phyloP scores from a whole-genome alignment of 2,329 filamentous ascomycete species.

The Metarhizium humberi region DNA sequence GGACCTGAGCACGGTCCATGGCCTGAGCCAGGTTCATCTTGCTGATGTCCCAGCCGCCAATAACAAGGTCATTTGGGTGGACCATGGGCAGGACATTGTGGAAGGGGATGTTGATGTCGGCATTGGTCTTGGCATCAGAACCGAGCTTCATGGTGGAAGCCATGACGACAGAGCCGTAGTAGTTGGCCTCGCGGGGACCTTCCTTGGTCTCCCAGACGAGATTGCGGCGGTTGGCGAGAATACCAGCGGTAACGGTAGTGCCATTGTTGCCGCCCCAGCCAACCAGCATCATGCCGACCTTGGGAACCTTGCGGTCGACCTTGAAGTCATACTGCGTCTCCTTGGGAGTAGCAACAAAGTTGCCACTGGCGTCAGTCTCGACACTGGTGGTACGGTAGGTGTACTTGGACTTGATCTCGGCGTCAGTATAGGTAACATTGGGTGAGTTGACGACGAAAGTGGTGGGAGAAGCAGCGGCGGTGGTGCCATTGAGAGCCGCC shows the following conservation, averaged over 20 bases:
- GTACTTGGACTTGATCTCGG: constrained; percentile 87
- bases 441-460: constrained; percentile 85
- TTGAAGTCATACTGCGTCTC: constrained; percentile 96
- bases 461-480: constrained; percentile 40
- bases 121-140: constrained; percentile 69
- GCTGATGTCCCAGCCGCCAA: constrained; percentile 98
- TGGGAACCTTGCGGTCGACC: constrained; percentile 86
- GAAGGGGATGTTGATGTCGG: constrained; percentile 95
- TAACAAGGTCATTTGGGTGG: constrained; percentile 88
- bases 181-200: constrained; percentile 77
- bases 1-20: constrained; percentile 92
- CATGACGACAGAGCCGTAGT: constrained; percentile 98
- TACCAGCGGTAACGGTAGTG: constrained; percentile 91
- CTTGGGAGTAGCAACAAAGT: constrained; percentile 74
- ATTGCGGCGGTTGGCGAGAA: constrained; percentile 84
- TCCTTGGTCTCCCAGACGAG: constrained; percentile 92
- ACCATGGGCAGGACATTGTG: constrained; percentile 92
- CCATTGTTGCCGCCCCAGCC: constrained; percentile 98
- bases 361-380: constrained; percentile 59
- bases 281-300: constrained; percentile 94
- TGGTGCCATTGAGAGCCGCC: constrained; percentile 46
- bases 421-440: constrained; percentile 84
- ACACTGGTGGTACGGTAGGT: constrained; percentile 92
- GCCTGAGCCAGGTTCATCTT: constrained; percentile 77
- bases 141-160: constrained; percentile 95